Conservation (phyloP, 176 grass and related monocot species). For the Carex cristatella region DNA sequence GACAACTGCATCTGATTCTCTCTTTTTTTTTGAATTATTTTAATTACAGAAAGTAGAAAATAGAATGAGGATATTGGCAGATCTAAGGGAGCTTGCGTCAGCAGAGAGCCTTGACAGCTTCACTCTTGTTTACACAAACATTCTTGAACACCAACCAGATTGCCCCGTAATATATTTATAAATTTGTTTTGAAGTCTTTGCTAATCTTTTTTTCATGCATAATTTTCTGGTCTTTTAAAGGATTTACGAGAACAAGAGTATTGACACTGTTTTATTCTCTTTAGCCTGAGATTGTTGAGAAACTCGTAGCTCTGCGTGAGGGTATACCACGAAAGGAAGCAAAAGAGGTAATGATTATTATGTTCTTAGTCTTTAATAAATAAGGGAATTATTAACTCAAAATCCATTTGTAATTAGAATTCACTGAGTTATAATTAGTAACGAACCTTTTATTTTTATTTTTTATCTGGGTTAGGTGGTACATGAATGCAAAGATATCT, state of each 20-base stretch:
- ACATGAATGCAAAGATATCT: constrained; percentile 97
- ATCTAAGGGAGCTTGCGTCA: constrained; percentile 96
- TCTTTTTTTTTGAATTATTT: neutral
- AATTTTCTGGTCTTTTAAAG: neutral
- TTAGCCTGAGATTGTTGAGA: constrained; percentile 98
- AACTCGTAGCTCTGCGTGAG: constrained; percentile 86
- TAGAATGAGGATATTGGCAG: constrained; percentile 83
- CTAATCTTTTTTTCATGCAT: neutral
- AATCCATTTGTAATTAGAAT: neutral
- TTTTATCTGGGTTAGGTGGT: constrained; percentile 53
- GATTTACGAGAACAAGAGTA: constrained; percentile 17
- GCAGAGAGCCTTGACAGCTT: constrained; percentile 97
- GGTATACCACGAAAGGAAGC: constrained; percentile 95
- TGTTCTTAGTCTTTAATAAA: neutral
- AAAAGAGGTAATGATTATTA: constrained; percentile 65
- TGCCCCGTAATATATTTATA: constrained; percentile 71
- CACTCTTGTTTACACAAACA: constrained; percentile 95
- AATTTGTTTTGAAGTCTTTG: constrained; percentile 8
- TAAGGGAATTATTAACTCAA: neutral
- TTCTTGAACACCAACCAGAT: constrained; percentile 97
- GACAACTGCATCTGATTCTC: neutral
- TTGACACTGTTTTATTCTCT: constrained; percentile 16
- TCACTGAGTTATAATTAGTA: neutral
- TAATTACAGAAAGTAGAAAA: constrained; percentile 90
- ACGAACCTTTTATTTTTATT: constrained; percentile 15